Evolutionary conservation across 768 basidiomycete genomes (phyloP).

Genomic region (Cyclocybe aegerita): DNA sequence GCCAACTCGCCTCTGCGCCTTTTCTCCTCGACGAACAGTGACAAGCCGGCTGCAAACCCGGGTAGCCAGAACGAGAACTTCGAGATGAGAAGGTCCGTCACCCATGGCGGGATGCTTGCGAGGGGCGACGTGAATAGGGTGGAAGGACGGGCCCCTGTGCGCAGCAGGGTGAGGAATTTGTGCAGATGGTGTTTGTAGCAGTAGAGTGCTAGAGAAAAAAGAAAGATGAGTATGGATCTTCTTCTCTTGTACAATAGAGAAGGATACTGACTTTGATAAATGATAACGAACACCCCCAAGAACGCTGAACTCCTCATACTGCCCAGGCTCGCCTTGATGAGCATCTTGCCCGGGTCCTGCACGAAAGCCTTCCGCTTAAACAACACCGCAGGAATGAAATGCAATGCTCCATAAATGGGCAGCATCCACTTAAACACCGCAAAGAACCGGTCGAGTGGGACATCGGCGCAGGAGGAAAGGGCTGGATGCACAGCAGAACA

Average conservation of each 20-base stretch:
- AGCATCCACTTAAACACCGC: constrained; percentile 83
- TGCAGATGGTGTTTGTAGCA: constrained; percentile 69
- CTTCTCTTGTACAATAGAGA: not conserved
- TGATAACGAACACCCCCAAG: constrained; percentile 76
- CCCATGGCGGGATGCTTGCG: constrained; percentile 38
- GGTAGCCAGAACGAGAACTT: constrained; percentile 73
- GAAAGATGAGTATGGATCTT: not conserved
- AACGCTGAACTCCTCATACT: constrained; percentile 86
- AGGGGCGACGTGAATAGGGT: constrained; percentile 29
- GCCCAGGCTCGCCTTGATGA: constrained; percentile 64
- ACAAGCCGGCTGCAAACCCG: constrained; percentile 72
- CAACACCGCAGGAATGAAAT: constrained; percentile 82
- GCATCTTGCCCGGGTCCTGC: constrained; percentile 63
- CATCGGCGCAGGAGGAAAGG: constrained; percentile 55
- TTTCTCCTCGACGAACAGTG: constrained; percentile 86
- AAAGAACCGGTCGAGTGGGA: constrained; percentile 71
- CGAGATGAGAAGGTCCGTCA: constrained; percentile 59
- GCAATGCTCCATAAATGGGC: constrained; percentile 84
- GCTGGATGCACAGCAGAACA: constrained; percentile 82
- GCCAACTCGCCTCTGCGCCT: constrained; percentile 88
- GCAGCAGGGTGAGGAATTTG: constrained; percentile 38
- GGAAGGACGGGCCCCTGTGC: constrained; percentile 16
- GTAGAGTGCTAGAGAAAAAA: constrained; percentile 44
- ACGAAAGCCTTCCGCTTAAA: constrained; percentile 74
- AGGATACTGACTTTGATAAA: constrained; percentile 69